Conservation (phyloP, 148 eudicot genomes). For the Rhododendron vialii region DNA sequence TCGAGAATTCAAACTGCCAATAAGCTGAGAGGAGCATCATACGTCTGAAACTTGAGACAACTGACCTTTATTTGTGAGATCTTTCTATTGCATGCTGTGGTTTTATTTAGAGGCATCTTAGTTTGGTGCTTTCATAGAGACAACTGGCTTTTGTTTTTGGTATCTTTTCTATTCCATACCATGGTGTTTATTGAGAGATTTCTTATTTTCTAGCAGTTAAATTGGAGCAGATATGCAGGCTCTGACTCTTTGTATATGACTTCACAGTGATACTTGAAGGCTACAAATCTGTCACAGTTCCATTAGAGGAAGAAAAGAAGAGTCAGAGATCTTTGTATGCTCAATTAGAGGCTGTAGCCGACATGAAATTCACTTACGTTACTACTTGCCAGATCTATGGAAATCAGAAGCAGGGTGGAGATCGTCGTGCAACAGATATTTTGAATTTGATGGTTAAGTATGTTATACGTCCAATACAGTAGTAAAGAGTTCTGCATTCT, state of each 20-base stretch:
- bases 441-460: conserved; percentile 38
- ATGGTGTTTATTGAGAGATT: neutral
- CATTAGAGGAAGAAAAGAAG: conserved; percentile 50
- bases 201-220: neutral
- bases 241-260: conserved; percentile 18
- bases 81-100: neutral
- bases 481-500: neutral
- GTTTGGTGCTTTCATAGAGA: neutral
- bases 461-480: neutral
- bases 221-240: too few species aligned
- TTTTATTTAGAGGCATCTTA: neutral
- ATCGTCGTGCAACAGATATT: conserved; percentile 80
- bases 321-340: conserved; percentile 59
- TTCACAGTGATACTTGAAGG: conserved; percentile 56
- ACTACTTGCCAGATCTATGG: conserved; percentile 86
- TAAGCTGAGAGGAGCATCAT: neutral
- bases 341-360: conserved; percentile 68
- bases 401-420: conserved; percentile 71
- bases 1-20: neutral
- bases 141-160: neutral
- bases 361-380: conserved; percentile 74
- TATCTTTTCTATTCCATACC: neutral
- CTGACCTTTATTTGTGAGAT: neutral
- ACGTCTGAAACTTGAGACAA: neutral
- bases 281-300: conserved; percentile 50